Conservation (phyloP, 169 alveolate species). For the Babesia divergens region DNA sequence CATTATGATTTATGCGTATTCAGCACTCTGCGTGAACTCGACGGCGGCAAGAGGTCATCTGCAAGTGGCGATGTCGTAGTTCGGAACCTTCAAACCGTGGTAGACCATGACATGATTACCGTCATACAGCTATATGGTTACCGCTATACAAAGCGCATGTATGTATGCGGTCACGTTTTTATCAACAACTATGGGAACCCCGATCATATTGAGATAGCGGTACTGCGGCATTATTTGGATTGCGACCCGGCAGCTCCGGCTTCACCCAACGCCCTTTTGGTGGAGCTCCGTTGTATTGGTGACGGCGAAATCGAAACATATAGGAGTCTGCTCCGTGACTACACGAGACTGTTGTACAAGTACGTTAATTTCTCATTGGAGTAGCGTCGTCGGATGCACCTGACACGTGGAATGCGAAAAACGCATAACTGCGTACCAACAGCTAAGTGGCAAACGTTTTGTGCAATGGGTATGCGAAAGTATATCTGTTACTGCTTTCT, state of each 20-base stretch:
- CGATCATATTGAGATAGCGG: slow-evolving; percentile 63
- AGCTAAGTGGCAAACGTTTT: too few species aligned
- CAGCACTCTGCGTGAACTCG: background rate
- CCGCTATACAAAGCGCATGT: background rate
- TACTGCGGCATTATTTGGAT: slow-evolving; percentile 61
- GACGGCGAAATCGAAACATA: slow-evolving; percentile 43
- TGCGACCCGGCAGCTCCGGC: slow-evolving; percentile 25
- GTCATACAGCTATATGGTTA: slow-evolving; percentile 8
- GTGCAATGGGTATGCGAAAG: too few species aligned
- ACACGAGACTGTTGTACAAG: slow-evolving; percentile 35
- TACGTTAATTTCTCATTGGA: slow-evolving; percentile 31
- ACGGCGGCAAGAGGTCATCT: background rate
- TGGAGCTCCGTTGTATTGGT: slow-evolving; percentile 49
- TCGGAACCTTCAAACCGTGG: background rate
- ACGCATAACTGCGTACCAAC: too few species aligned
- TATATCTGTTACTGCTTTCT: too few species aligned
- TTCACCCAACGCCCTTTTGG: slow-evolving; percentile 35
- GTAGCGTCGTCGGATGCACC: too few species aligned
- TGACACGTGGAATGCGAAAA: too few species aligned
- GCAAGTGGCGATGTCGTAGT: slow-evolving; percentile 6
- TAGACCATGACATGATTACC: background rate
- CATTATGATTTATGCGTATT: background rate
- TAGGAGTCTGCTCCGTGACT: slow-evolving; percentile 18
- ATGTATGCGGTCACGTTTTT: slow-evolving; percentile 50
- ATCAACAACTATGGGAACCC: slow-evolving; percentile 70